Conservation (phyloP, 2,329 filamentous ascomycete genomes). For the Xylaria sp. region DNA sequence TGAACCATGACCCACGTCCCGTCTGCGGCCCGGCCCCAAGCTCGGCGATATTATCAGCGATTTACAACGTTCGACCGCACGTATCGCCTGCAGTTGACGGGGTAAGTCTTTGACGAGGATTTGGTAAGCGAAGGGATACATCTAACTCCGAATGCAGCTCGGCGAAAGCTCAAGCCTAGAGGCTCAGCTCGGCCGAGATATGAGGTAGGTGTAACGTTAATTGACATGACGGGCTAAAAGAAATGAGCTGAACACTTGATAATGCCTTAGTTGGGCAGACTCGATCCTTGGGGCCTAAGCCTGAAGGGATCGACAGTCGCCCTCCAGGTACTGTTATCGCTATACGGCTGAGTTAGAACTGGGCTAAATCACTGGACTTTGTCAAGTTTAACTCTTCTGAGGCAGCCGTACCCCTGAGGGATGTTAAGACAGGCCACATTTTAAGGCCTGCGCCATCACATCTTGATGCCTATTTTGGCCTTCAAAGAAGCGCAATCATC, state of each 20-base stretch:
- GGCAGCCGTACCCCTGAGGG: constrained; percentile 11
- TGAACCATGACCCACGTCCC: background rate
- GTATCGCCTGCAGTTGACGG: constrained; percentile 10
- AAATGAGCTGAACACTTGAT: background rate
- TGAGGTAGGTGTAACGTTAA: constrained; percentile 17
- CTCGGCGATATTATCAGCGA: constrained; percentile 22
- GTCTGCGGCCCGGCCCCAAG: constrained; percentile 11
- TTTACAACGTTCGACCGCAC: constrained; percentile 7
- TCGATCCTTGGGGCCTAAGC: no score
- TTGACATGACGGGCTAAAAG: constrained; percentile 2
- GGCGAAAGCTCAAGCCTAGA: background rate
- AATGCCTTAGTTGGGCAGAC: background rate
- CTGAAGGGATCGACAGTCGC: background rate
- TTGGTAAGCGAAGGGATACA: constrained; percentile 16
- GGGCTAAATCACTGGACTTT: background rate
- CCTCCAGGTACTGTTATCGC: background rate
- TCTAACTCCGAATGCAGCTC: background rate
- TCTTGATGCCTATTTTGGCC: background rate
- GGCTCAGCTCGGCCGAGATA: background rate
- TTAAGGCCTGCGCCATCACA: background rate
- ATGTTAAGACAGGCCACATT: background rate
- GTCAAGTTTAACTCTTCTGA: background rate
- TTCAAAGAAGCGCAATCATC: constrained; percentile 2
- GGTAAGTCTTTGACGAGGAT: constrained; percentile 23
- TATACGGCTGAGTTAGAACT: constrained; percentile 2